These are phyloP conservation scores for Dryas drummondii DNA, from an alignment of 306 rosid genomes.

Conservation along the genomic window DNA sequence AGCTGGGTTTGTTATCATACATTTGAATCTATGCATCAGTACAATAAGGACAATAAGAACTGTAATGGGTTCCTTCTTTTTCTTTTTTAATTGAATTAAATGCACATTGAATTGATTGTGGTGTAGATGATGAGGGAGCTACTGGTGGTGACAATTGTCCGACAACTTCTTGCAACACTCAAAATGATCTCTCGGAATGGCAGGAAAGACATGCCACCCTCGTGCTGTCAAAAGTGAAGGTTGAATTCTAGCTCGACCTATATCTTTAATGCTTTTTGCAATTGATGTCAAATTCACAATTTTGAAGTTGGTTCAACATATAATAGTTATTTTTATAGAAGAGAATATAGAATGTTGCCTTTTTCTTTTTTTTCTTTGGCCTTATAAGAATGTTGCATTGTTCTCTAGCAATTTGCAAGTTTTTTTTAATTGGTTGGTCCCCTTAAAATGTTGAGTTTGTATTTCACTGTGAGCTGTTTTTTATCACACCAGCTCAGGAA, in stretches of 20 bases:
- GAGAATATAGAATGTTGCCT: neutral
- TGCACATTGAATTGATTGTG: neutral
- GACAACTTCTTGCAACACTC: conserved; percentile 41
- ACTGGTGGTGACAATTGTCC: conserved; percentile 31
- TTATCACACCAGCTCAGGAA: neutral
- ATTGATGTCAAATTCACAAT: neutral
- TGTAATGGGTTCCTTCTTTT: conserved; percentile 1
- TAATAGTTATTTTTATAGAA: neutral
- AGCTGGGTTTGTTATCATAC: neutral
- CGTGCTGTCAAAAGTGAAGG: conserved; percentile 81
- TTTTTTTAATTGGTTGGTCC: conserved; percentile 4
- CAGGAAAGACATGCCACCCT: conserved; percentile 81
- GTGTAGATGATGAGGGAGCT: conserved; percentile 51
- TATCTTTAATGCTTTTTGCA: neutral
- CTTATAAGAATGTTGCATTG: neutral
- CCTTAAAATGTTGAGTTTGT: neutral
- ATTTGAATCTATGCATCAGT: neutral
- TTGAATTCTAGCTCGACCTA: conserved; percentile 27
- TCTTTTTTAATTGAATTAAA: neutral
- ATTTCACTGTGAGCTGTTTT: neutral
- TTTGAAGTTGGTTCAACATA: neutral
- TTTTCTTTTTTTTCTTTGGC: neutral
- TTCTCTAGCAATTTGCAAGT: neutral
- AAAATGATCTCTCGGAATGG: conserved; percentile 78
- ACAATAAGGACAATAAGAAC: neutral